Evolutionary conservation across 192 early-diverging fungal genomes (phyloP).

Genomic region (Coemansia sp.): DNA sequence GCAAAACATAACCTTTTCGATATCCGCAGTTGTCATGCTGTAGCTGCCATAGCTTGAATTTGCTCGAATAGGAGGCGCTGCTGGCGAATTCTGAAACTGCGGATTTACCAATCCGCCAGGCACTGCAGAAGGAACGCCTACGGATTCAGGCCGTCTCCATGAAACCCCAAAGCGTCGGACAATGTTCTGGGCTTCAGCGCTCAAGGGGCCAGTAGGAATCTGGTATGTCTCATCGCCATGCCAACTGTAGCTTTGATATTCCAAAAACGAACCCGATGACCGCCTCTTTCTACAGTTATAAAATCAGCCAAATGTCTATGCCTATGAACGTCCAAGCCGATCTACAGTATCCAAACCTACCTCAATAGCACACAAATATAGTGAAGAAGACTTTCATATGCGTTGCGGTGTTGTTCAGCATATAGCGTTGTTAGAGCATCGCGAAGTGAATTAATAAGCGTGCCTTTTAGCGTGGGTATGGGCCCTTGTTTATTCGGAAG

Average conservation of each 20-base stretch:
- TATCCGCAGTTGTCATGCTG: neutral
- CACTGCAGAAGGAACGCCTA: conserved; percentile 12
- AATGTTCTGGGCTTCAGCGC: no score
- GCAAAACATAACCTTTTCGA: conserved; percentile 11
- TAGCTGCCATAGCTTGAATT: no score
- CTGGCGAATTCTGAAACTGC: conserved; percentile 5
- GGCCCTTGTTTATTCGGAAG: neutral
- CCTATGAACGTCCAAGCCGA: no score
- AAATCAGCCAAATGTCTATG: neutral
- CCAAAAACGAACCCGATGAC: neutral
- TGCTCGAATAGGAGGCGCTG: neutral
- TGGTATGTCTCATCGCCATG: neutral
- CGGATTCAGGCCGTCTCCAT: neutral
- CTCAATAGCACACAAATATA: conserved; percentile 6
- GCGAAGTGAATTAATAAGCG: conserved; percentile 3
- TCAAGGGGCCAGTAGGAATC: conserved; percentile 3
- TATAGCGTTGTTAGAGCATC: neutral
- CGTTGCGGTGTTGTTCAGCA: neutral
- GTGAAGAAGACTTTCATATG: conserved; percentile 15
- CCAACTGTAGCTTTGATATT: conserved; percentile 3
- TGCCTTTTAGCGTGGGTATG: neutral
- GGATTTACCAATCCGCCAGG: conserved; percentile 14
- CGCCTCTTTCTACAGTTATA: neutral
- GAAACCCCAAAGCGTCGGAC: no score
- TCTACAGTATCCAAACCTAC: neutral